Base-by-base conservation (phyloP, 495 filamentous ascomycete species). In the Hypoxylon rickii region DNA sequence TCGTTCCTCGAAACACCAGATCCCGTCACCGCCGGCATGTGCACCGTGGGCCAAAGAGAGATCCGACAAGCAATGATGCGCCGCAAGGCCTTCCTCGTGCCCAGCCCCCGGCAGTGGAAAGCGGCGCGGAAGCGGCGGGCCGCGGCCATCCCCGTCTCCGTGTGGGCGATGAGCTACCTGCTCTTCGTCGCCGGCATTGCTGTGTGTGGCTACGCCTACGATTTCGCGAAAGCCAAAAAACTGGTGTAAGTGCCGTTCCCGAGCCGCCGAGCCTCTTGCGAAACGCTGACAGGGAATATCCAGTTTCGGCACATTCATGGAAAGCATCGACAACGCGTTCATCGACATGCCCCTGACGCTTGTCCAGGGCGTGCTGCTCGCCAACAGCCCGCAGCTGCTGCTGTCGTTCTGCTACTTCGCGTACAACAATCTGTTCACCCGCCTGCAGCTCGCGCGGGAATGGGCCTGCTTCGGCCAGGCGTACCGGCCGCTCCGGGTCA, bases 1-100 rank as follows among this genome's bases (percentile, higher is more conserved):
- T 76, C 71, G 0, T 83, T 82, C 50, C 59, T 86, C 5, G 55
- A 68, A 0, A 55, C 33, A 0, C 74, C 75, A 0, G 79, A 82
- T 44, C 31, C 21, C 2, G 65, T 58, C 1, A 81, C 76, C 3
- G 38, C 18, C 0, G 69, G 69, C 0, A 64, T 70, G 49, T 75
- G 72, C 43, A 60, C 61, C 48, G 34, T 58, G 16, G 26, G 43
- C 13, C 55, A 72, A 51, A 26, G 12, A 3, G 43, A 55, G 3
- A 51, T 65, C 2, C 57, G 49, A 29, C 37, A 33, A 36, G 58
- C 46, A 29, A 70, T 39, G 21, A 37, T 16, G n/a, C 17, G 1
- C 8, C 11, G 34, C 0, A 41, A 29, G 11, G 39, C 44, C 1
- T 32, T 56, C 13, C 26, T 57, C 0, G 2, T 51, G 2, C 44